Evolutionary conservation across 2,329 filamentous ascomycete genomes (phyloP).

Genomic region (Albophoma yamanashiensis): DNA sequence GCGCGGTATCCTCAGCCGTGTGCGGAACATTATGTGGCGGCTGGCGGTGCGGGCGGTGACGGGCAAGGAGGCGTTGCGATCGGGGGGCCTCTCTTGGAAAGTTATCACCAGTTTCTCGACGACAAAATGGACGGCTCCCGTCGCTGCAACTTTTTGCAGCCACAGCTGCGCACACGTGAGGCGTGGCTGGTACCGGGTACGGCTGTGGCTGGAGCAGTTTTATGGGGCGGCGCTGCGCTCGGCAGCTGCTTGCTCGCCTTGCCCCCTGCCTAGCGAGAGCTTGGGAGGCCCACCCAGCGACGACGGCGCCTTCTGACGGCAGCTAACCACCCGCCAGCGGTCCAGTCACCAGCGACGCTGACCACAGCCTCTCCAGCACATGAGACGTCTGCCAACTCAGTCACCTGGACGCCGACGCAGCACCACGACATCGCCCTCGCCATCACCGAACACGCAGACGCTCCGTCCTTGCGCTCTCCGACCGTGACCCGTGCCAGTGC

Average conservation of each 20-base stretch:
- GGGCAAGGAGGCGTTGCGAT: neutral
- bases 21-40: slow-evolving; percentile 34
- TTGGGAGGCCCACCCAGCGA: neutral
- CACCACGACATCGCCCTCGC: neutral
- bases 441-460: neutral
- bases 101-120: neutral
- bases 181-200: neutral
- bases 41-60: neutral
- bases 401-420: neutral
- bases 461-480: neutral
- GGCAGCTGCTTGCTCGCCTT: too few relatives aligned
- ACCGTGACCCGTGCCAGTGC: neutral
- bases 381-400: neutral
- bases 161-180: neutral
- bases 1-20: slow-evolving; percentile 42
- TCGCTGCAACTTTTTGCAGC: neutral
- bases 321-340: neutral
- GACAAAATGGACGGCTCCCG: neutral
- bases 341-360: neutral
- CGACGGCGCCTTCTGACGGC: neutral
- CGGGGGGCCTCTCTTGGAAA: neutral
- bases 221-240: neutral
- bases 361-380: neutral
- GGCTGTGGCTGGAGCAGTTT: neutral
- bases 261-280: too few relatives aligned